Evolutionary conservation across 2,329 filamentous ascomycete genomes (phyloP).

Genomic region (Colletotrichum sublineola): DNA sequence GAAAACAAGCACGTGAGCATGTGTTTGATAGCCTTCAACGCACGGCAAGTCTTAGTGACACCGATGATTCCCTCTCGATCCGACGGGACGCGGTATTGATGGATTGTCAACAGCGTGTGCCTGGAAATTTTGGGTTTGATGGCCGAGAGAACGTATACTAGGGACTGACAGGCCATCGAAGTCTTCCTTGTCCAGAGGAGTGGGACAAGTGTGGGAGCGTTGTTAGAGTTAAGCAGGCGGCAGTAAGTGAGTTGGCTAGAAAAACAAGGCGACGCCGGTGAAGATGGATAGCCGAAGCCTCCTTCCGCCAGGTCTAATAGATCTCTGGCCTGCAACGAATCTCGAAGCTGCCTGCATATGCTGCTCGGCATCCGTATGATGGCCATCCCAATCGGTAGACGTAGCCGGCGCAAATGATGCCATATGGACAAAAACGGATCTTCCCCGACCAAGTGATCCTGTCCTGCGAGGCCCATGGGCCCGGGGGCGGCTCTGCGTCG

Average conservation of each 20-base stretch:
- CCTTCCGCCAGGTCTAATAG: background rate
- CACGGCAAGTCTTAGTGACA: background rate
- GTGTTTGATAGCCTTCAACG: background rate
- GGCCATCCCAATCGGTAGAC: slow-evolving; percentile 27
- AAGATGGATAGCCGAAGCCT: slow-evolving; percentile 18
- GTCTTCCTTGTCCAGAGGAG: background rate
- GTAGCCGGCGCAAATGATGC: slow-evolving; percentile 22
- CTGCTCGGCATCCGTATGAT: background rate
- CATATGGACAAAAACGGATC: slow-evolving; percentile 34
- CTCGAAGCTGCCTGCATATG: slow-evolving; percentile 23
- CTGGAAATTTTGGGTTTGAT: background rate
- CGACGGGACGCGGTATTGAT: too few relatives aligned
- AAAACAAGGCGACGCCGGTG: slow-evolving; percentile 17
- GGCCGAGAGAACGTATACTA: background rate
- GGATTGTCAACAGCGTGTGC: background rate
- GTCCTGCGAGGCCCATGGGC: slow-evolving; percentile 32
- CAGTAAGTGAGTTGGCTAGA: background rate
- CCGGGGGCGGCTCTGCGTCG: slow-evolving; percentile 30
- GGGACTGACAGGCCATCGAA: background rate
- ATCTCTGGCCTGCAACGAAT: slow-evolving; percentile 8
- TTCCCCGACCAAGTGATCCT: slow-evolving; percentile 33
- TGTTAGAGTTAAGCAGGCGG: background rate
- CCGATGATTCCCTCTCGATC: too few relatives aligned
- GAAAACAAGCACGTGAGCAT: slow-evolving; percentile 11
- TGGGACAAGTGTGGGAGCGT: background rate